A percentile compares a stretch with the other conserved stretches of the same genome.
Conservation (phyloP, 1,284 basidiomycete species). For the Ceratobasidium papillatum region DNA sequence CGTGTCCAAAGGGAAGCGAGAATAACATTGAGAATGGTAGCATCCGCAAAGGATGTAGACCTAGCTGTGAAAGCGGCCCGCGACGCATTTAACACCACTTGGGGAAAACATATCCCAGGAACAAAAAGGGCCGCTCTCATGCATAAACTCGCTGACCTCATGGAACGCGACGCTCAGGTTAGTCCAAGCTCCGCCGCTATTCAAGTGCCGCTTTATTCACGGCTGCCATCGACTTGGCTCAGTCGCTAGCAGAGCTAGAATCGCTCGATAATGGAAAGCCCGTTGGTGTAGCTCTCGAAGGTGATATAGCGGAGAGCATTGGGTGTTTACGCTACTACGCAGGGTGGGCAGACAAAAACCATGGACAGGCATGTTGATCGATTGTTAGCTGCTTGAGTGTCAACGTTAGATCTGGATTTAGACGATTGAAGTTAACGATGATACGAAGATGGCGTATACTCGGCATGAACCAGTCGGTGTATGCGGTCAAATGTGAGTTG, state of each 20-base stretch:
- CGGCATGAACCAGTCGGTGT: conserved; percentile 94
- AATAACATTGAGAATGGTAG: conserved; percentile 55
- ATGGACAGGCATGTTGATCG: conserved; percentile 63
- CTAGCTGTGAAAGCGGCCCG: conserved; percentile 84
- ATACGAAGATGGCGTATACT: conserved; percentile 83
- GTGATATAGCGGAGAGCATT: conserved; percentile 84
- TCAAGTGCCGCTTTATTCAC: not conserved
- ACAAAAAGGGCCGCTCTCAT: conserved; percentile 81
- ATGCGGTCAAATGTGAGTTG: conserved; percentile 82
- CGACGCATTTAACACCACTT: conserved; percentile 84
- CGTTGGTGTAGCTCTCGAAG: conserved; percentile 72
- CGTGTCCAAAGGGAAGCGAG: not conserved
- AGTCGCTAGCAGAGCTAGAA: conserved; percentile 81
- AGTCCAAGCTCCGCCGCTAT: conserved; percentile 41
- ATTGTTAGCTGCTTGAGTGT: no score
- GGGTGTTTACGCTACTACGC: conserved; percentile 84
- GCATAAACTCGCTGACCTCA: conserved; percentile 89
- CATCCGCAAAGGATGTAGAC: conserved; percentile 80
- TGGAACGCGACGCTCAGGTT: conserved; percentile 83
- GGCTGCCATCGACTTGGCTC: conserved; percentile 55
- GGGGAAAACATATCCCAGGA: conserved; percentile 89
- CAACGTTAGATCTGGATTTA: conserved; percentile 51
- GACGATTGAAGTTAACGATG: conserved; percentile 84
- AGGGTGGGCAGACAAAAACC: conserved; percentile 71
- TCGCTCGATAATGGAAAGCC: conserved; percentile 87